Evolutionary conservation across 164 flowering plant species (phyloP), one percentile per base, ranked within the genome.

Genomic region (Cinnamomum micranthum): DNA sequence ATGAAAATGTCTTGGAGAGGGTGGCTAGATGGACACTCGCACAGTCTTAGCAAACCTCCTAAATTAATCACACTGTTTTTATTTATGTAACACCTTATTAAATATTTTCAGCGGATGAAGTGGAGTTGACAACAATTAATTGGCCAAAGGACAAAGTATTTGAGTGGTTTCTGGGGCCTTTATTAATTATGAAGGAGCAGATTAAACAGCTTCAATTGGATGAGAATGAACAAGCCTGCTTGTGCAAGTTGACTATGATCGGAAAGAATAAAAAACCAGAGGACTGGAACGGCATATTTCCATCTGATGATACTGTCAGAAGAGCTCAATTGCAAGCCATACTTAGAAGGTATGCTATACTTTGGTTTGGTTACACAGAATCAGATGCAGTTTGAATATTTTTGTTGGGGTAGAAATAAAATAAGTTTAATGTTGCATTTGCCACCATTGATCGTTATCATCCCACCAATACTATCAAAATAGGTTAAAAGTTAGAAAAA

Each of bases 241-340:
- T 95, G 76, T 86, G 78, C 78, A 82, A 81, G 71, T 77, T 93
- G 60, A 77, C 90, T 14, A 85, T 91, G 86, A 58, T 23, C 11
- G 73, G 71, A 85, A 82, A 84, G 70, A 88, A 88, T 76, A 88
- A 90, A 20, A 84, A 68, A 50, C 90, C 97, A 7, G 93, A 91
- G 76, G 93, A 91, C 5, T 92, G 97, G 99, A 81, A 79, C 14
- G 71, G 82, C 4, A 87, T 84, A 71, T 92, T 90, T 82, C 90
- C 95, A 20, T 90, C 94, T 25, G 75, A 65, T n/a, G 91, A 90
- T 70, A 73, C 35, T 23, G 89, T 93, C 75, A 85, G 89, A 80
- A 87, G 82, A 80, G 97, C 97, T 11, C 97, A 91, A 76, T 68
- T 93, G 81, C 99, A 95, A 81, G 94, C 95, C 31, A 83, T 91